Evolutionary conservation across 1,284 basidiomycete species (phyloP).

Genomic region (Ustilago crameri): DNA sequence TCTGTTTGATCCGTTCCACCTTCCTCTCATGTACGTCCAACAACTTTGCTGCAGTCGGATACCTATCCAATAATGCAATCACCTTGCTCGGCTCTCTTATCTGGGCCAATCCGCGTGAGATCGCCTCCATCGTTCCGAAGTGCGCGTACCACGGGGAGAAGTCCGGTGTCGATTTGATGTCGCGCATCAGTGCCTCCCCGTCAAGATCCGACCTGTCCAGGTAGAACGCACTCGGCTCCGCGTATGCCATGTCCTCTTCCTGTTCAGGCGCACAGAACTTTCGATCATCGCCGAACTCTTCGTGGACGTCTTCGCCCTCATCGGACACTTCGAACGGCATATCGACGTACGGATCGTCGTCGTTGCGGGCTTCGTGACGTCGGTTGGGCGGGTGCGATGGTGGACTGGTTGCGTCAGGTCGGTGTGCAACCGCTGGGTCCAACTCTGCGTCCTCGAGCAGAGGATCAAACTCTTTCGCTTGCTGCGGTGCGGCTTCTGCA

Average conservation of each 20-base stretch:
- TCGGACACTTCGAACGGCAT: slow-evolving; percentile 24
- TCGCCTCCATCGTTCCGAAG: slow-evolving; percentile 45
- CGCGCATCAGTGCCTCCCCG: slow-evolving; percentile 9
- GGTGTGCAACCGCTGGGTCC: slow-evolving; percentile 18
- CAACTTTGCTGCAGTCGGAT: slow-evolving; percentile 12
- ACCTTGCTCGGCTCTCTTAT: slow-evolving; percentile 13
- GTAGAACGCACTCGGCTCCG: slow-evolving; percentile 26
- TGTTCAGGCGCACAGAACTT: no score
- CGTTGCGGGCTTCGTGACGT: slow-evolving; percentile 18
- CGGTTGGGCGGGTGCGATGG: slow-evolving; percentile 28
- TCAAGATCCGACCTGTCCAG: slow-evolving; percentile 6
- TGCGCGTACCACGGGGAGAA: slow-evolving; percentile 50
- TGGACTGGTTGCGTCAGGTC: slow-evolving; percentile 20
- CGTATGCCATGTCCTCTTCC: no score
- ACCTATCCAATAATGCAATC: slow-evolving; percentile 21
- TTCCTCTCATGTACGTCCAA: slow-evolving; percentile 36
- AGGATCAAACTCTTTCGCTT: slow-evolving; percentile 23
- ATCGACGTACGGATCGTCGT: slow-evolving; percentile 33
- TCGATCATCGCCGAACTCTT: slow-evolving; percentile 5
- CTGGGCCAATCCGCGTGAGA: slow-evolving; percentile 22
- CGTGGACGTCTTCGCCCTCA: neutral
- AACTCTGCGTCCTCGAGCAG: slow-evolving; percentile 3
- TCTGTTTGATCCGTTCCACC: slow-evolving; percentile 30
- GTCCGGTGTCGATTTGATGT: slow-evolving; percentile 3
- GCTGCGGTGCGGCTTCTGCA: neutral